These are phyloP conservation scores for Fusarium concolor DNA, from an alignment of 2,329 filamentous ascomycete genomes.

Conservation along the genomic window DNA sequence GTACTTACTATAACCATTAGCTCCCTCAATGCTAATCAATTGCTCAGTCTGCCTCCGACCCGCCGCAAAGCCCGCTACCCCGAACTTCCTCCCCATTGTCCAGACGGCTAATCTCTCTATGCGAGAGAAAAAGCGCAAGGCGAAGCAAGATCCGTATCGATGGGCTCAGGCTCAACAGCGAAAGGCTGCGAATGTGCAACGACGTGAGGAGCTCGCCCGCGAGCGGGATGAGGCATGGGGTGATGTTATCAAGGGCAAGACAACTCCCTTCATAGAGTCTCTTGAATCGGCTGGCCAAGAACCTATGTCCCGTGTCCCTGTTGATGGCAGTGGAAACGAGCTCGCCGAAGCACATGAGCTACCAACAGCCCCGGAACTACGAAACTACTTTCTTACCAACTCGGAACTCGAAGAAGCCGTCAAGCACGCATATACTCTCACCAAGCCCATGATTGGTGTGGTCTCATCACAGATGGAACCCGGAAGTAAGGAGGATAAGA, in stretches of 20 bases:
- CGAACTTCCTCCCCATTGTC: slow-evolving; percentile 67
- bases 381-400: slow-evolving; percentile 82
- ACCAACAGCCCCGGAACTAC: slow-evolving; percentile 63
- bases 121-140: slow-evolving; percentile 72
- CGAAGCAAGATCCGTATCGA: slow-evolving; percentile 83
- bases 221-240: slow-evolving; percentile 75
- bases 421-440: slow-evolving; percentile 74
- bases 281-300: slow-evolving; percentile 74
- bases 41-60: slow-evolving; percentile 70
- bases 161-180: slow-evolving; percentile 84
- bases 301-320: slow-evolving; percentile 49
- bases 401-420: slow-evolving; percentile 75
- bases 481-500: slow-evolving; percentile 50
- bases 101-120: slow-evolving; percentile 73
- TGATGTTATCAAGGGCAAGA: slow-evolving; percentile 80
- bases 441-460: slow-evolving; percentile 63
- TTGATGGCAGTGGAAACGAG: slow-evolving; percentile 57
- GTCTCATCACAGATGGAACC: slow-evolving; percentile 57
- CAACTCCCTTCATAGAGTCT: slow-evolving; percentile 86
- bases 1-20: slow-evolving; percentile 35
- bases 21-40: slow-evolving; percentile 43
- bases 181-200: slow-evolving; percentile 83
- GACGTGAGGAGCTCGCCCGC: slow-evolving; percentile 75
- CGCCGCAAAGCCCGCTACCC: slow-evolving; percentile 57
- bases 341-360: slow-evolving; percentile 55